phyloP scores from a whole-genome alignment of 257 asterid genomes.

The Asclepias syriaca region DNA sequence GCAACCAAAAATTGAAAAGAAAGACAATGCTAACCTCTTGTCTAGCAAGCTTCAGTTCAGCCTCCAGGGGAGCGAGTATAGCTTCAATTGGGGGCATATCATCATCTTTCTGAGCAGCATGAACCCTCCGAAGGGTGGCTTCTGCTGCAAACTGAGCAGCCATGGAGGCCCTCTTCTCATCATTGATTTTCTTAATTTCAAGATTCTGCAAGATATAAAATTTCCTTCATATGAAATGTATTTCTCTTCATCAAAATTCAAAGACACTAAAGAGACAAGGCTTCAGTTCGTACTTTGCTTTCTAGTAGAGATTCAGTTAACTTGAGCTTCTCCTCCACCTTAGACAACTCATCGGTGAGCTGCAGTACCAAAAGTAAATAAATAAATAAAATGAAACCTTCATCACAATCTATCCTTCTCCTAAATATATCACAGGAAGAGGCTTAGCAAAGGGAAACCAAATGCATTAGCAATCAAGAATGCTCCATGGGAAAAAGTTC shows the following conservation, averaged over 20 bases:
- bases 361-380: constrained; percentile 16
- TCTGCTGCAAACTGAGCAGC: constrained; percentile 99
- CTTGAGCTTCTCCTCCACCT: constrained; percentile 87
- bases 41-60: constrained; percentile 94
- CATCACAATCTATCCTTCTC: background rate
- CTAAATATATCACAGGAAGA: background rate
- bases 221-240: constrained; percentile 9
- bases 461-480: constrained; percentile 1
- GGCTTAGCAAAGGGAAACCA: background rate
- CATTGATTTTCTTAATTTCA: constrained; percentile 90
- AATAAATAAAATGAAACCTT: background rate
- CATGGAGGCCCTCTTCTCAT: constrained; percentile 95
- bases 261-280: constrained; percentile 11
- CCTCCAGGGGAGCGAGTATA: constrained; percentile 93
- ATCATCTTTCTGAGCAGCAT: constrained; percentile 93
- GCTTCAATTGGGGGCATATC: constrained; percentile 99
- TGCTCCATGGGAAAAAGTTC: background rate
- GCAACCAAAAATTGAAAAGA: constrained; percentile 11
- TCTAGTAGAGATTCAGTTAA: constrained; percentile 76
- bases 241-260: background rate
- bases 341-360: constrained; percentile 83
- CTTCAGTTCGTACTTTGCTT: constrained; percentile 62
- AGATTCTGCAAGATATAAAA: constrained; percentile 58
- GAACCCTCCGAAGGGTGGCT: constrained; percentile 97
- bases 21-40: constrained; percentile 61